Conservation (phyloP, 1,139 yeast species). For the Petasospora rhodanensis region DNA sequence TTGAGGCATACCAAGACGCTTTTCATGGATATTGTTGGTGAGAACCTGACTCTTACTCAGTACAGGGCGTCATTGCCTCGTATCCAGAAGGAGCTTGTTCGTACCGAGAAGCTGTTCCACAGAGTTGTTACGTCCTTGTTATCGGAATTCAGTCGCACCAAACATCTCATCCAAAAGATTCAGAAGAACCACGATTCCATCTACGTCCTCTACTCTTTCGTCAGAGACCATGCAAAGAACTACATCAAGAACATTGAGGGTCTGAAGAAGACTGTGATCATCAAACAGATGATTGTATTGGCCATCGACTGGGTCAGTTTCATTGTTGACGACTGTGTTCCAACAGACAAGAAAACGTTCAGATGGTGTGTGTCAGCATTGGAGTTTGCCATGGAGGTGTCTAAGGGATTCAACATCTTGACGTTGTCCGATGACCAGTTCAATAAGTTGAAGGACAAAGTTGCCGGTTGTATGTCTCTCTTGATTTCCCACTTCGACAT, state of each 20-base stretch:
- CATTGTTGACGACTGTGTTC: slow-evolving; percentile 90
- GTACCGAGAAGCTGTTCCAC: slow-evolving; percentile 64
- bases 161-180: slow-evolving; percentile 44
- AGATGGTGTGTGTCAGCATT: slow-evolving; percentile 95
- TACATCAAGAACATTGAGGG: slow-evolving; percentile 64
- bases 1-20: slow-evolving; percentile 39
- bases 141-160: slow-evolving; percentile 53
- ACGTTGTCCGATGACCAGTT: slow-evolving; percentile 79
- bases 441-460: slow-evolving; percentile 66
- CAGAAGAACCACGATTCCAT: slow-evolving; percentile 69
- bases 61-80: slow-evolving; percentile 68
- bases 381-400: slow-evolving; percentile 95
- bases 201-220: slow-evolving; percentile 72
- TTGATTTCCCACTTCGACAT: slow-evolving; percentile 94
- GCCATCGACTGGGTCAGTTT: slow-evolving; percentile 91
- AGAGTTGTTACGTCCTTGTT: slow-evolving; percentile 65
- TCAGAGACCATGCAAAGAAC: slow-evolving; percentile 79
- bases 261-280: slow-evolving; percentile 61
- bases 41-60: slow-evolving; percentile 47
- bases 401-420: slow-evolving; percentile 82
- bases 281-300: slow-evolving; percentile 67
- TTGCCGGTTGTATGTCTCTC: slow-evolving; percentile 92
- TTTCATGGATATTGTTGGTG: slow-evolving; percentile 51
- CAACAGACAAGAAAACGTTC: slow-evolving; percentile 86
- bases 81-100: slow-evolving; percentile 71